These are phyloP conservation scores for Monilinia aucupariae DNA, from an alignment of 2,329 filamentous ascomycete genomes.

Conservation along the genomic window DNA sequence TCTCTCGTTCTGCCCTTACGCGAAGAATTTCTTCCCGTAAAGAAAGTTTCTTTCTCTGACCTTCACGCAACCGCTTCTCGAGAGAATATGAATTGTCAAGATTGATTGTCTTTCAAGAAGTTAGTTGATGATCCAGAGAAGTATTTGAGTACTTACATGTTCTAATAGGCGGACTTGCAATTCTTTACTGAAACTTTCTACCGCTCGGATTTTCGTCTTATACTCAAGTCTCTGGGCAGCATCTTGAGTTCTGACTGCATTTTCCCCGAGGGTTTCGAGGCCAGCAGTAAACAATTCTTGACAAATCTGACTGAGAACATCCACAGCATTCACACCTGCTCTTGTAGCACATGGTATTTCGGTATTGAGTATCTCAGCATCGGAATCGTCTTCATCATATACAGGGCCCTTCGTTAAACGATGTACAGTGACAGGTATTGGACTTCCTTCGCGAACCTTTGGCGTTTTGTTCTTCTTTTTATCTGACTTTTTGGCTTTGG, in stretches of 20 bases:
- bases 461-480: slow-evolving; percentile 26
- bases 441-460: slow-evolving; percentile 38
- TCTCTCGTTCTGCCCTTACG: slow-evolving; percentile 54
- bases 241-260: slow-evolving; percentile 41
- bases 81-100: slow-evolving; percentile 55
- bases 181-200: slow-evolving; percentile 56
- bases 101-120: slow-evolving; percentile 46
- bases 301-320: slow-evolving; percentile 57
- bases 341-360: slow-evolving; percentile 49
- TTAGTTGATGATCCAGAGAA: slow-evolving; percentile 16
- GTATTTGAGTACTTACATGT: slow-evolving; percentile 44
- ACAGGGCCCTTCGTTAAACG: slow-evolving; percentile 49
- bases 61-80: slow-evolving; percentile 51
- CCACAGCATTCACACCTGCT: slow-evolving; percentile 56
- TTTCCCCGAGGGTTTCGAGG: slow-evolving; percentile 44
- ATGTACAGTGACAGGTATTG: slow-evolving; percentile 55
- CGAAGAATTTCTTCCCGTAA: slow-evolving; percentile 56
- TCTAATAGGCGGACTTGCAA: slow-evolving; percentile 51
- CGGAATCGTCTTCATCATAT: slow-evolving; percentile 39
- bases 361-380: slow-evolving; percentile 43
- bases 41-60: slow-evolving; percentile 50
- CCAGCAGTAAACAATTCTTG: slow-evolving; percentile 53
- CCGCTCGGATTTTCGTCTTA: slow-evolving; percentile 49
- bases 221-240: slow-evolving; percentile 48
- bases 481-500: slow-evolving; percentile 27